Conservation (phyloP, 768 basidiomycete species). For the Kwoniella sp. region DNA sequence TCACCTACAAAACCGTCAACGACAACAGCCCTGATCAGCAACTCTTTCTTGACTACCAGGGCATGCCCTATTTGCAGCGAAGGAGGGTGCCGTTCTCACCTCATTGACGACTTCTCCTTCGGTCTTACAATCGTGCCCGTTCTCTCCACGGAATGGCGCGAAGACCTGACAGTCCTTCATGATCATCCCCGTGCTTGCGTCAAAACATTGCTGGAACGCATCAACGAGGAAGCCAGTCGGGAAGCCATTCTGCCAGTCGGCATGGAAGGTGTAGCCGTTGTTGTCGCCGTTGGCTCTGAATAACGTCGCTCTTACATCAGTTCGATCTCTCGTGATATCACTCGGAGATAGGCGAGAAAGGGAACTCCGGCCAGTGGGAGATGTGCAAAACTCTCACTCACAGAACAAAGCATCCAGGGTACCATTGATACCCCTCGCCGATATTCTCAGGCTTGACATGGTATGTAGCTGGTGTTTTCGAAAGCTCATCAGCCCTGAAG, state of each 20-base stretch:
- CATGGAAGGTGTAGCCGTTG: constrained; percentile 32
- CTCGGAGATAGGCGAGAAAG: background rate
- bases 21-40: background rate
- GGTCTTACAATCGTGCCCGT: constrained; percentile 19
- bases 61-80: too few relatives aligned
- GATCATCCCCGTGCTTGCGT: constrained; percentile 7
- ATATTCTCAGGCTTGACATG: constrained; percentile 17
- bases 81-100: constrained; percentile 27
- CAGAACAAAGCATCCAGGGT: constrained; percentile 42
- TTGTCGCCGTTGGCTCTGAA: constrained; percentile 36
- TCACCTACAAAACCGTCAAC: background rate
- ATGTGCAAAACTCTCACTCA: too few relatives aligned
- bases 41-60: too few relatives aligned
- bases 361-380: background rate
- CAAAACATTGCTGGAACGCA: constrained; percentile 29
- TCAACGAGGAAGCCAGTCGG: constrained; percentile 36
- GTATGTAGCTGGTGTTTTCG: constrained; percentile 27
- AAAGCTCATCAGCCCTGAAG: background rate
- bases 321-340: too few relatives aligned
- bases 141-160: constrained; percentile 4
- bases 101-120: constrained; percentile 33
- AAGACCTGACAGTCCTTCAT: constrained; percentile 17
- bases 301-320: background rate
- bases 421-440: constrained; percentile 41
- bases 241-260: constrained; percentile 43